phyloP scores from a whole-genome alignment of 2,329 filamentous ascomycete genomes.

The Raffaelea deltoideospora region DNA sequence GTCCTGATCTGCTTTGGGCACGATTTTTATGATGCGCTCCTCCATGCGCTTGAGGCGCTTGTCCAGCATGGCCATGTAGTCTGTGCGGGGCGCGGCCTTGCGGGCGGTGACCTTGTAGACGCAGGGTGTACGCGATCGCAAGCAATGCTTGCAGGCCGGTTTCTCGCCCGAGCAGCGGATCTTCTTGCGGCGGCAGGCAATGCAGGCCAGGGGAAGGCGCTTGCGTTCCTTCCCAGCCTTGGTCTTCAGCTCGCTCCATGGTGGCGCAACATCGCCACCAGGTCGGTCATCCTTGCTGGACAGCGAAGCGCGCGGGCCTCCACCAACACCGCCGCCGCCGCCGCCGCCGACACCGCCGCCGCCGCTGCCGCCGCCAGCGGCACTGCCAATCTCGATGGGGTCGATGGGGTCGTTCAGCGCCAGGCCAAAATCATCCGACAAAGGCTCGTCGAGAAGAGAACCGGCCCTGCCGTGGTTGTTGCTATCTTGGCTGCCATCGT shows the following conservation, averaged over 20 bases:
- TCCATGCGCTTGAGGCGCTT: constrained; percentile 95
- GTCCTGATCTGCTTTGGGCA: constrained; percentile 73
- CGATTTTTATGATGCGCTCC: constrained; percentile 88
- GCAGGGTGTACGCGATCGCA: constrained; percentile 82
- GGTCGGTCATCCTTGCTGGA: constrained; percentile 39
- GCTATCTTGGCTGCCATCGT: constrained; percentile 27
- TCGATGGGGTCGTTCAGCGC: constrained; percentile 29
- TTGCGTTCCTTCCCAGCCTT: constrained; percentile 95
- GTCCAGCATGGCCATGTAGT: constrained; percentile 98
- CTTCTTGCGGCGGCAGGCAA: constrained; percentile 92
- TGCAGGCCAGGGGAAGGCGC: constrained; percentile 80
- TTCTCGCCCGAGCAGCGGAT: constrained; percentile 97
- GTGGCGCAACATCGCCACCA: constrained; percentile 34
- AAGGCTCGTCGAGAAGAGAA: constrained; percentile 35
- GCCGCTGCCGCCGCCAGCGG: no score
- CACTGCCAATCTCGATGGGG: constrained; percentile 28
- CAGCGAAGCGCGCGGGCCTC: constrained; percentile 1
- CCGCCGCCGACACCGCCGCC: no score
- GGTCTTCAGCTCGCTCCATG: constrained; percentile 74
- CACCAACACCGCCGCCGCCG: no score
- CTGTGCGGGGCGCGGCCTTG: constrained; percentile 85
- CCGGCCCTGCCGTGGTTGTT: constrained; percentile 22
- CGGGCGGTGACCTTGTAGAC: constrained; percentile 95
- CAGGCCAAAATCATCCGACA: constrained; percentile 44
- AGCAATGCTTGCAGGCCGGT: constrained; percentile 90